Evolutionary conservation across 75 land plant genomes (phyloP), one percentile per base, ranked within the genome.

Genomic region (Pseudotsuga menziesii): DNA sequence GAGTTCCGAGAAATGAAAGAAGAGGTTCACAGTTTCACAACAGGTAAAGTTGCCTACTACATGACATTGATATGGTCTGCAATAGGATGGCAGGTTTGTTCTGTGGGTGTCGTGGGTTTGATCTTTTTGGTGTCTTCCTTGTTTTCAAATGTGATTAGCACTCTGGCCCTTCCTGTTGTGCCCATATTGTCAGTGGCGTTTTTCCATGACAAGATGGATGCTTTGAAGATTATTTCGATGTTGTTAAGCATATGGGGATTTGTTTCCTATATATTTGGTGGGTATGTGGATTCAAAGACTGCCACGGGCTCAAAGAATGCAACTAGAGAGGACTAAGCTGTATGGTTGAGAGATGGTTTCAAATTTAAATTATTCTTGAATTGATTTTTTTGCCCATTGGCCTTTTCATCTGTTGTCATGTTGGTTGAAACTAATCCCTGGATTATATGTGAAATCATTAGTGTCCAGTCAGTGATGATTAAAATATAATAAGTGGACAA

Each of bases 211-310:
- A 84, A 71, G 32, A 83, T 91, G 82, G 35, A 76, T 63, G 89
- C 86, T 12, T 57, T 84, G 16, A 91, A 89, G 82, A 80, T 79
- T 16, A 78, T 91, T 8, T 82, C 93, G 5, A 61, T 91, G 89
- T n/a, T 91, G 73, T 58, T 91, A 27, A 87, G 87, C 5, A 39
- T 89, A 16, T 89, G 91, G 89, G 93, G 93, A 4, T 91, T 86
- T 72, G 23, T 82, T 58, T 86, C 88, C 22, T 91, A 89, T 61
- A 57, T 86, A 19, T 91, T 86, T 75, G 81, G 81, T n/a, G 79
- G 70, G n/a, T 80, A 80, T 17, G 25, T 48, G 35, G 79, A 76
- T 57, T 74, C 75, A 57, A 52, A 74, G 61, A 14, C 61, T 41
- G 25, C 17, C 52, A 41, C 1, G 17, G 71, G 7, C 54, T 12